These are phyloP conservation scores for Brettanomyces nanus DNA, from an alignment of 805 yeast species.

Conservation along the genomic window DNA sequence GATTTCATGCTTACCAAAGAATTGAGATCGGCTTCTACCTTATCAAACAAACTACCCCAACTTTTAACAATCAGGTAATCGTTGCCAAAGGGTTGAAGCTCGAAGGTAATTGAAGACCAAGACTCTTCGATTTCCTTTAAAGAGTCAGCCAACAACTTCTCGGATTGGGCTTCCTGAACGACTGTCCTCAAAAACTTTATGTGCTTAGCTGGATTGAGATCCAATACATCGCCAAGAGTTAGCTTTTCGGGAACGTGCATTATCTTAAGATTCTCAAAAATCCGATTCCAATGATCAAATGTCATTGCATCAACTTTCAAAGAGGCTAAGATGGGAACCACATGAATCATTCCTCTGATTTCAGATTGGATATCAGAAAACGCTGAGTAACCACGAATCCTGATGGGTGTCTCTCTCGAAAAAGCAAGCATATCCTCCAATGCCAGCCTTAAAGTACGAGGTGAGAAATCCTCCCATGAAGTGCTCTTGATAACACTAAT, in stretches of 20 bases:
- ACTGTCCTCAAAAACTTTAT: constrained; percentile 38
- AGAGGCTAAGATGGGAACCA: constrained; percentile 32
- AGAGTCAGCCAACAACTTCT: constrained; percentile 53
- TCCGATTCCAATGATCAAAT: constrained; percentile 57
- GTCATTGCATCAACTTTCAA: constrained; percentile 51
- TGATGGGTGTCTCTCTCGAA: constrained; percentile 46
- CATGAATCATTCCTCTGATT: constrained; percentile 33
- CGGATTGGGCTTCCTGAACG: constrained; percentile 63
- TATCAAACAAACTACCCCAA: constrained; percentile 58
- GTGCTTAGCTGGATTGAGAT: constrained; percentile 40
- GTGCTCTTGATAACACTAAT: constrained; percentile 33
- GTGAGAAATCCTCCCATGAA: constrained; percentile 43
- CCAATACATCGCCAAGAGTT: constrained; percentile 55
- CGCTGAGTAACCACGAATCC: constrained; percentile 60
- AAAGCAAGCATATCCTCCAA: constrained; percentile 42
- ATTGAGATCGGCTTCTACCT: constrained; percentile 51
- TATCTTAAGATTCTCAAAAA: constrained; percentile 28
- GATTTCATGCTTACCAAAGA: constrained; percentile 61
- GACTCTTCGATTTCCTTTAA: constrained; percentile 38
- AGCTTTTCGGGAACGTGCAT: constrained; percentile 20
- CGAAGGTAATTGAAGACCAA: constrained; percentile 52
- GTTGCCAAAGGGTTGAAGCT: constrained; percentile 42
- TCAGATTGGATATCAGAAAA: constrained; percentile 47
- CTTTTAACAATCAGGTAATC: constrained; percentile 51
- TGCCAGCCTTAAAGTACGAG: constrained; percentile 34